Evolutionary conservation across 116 monocot species (phyloP), one percentile per base, ranked within the genome.

Genomic region (Thalassia testudinum): DNA sequence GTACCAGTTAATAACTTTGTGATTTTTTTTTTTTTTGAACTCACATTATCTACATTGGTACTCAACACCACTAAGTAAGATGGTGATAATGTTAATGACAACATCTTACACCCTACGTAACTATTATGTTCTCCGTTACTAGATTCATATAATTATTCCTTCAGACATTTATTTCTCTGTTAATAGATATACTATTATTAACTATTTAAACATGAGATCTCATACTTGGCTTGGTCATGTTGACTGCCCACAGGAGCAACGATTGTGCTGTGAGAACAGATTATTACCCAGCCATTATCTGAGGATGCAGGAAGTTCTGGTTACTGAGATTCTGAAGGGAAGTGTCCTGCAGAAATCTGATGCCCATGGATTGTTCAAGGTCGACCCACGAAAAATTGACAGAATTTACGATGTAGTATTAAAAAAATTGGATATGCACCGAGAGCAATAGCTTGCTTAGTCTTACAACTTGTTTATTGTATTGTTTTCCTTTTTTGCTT

Each of bases 251-350:
- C 80, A 99, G 99, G 99, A 99, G 57, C 65, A 86, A 45, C 66
- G 59, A 19, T 48, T 90, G 12, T 99, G 99, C 75, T 79, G 82
- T 52, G 77, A 85, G 73, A 69, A 38, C 61, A 76, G 80, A 60
- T 54, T 99, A 38, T 37, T 90, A 15, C 90, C 99, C 17, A 69
- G 72, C 27, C 80, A 82, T 53, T 90, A 66, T 55, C 82, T 99
- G 2, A 86, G 80, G 52, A 99, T 99, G 65, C 99, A 99, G 68
- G 86, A 99, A 66, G 66, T 70, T 2, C 43, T 99, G 70, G 66
- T 74, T 30, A 68, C 78, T 19, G 83, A 99, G 50, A 86, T 90
- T 53, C 56, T 83, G 27, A 90, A 78, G 60, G 90, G 99, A 8
- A 71, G 61, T 17, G 43, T 99, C 11, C 44, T 29, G 10, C 82